A percentile compares a stretch with the other conserved stretches of the same genome.
Evolutionary conservation across 1,139 yeast species (phyloP).

Genomic region (Saccharomyces pastorianus): DNA sequence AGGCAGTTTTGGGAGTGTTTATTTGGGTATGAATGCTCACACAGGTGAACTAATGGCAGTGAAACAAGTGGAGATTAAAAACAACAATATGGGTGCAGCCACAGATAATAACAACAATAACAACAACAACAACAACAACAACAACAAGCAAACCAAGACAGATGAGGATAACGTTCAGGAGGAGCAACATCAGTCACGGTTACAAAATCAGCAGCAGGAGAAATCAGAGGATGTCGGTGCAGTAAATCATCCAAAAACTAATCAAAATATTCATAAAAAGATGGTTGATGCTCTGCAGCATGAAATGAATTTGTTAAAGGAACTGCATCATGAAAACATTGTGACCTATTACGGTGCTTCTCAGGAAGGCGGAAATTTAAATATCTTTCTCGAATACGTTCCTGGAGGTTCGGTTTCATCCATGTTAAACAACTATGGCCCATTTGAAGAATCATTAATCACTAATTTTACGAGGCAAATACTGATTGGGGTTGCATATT

Average conservation of each 20-base stretch:
- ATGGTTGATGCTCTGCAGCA: slow-evolving; percentile 81
- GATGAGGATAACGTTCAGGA: slow-evolving; percentile 4
- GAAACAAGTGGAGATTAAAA: slow-evolving; percentile 74
- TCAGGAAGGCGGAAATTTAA: slow-evolving; percentile 59
- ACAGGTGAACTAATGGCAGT: slow-evolving; percentile 97
- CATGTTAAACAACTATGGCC: slow-evolving; percentile 78
- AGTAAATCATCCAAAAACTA: slow-evolving; percentile 32
- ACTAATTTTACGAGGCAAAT: slow-evolving; percentile 80
- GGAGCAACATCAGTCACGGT: neutral
- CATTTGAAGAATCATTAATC: slow-evolving; percentile 83
- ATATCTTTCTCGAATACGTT: slow-evolving; percentile 86
- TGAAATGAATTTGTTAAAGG: slow-evolving; percentile 73
- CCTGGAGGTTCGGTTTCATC: slow-evolving; percentile 95
- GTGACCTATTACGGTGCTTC: slow-evolving; percentile 86
- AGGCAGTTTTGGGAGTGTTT: slow-evolving; percentile 92
- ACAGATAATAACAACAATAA: slow-evolving; percentile 13
- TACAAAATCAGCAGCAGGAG: neutral
- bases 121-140: slow-evolving; percentile 3
- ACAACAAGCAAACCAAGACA: slow-evolving; percentile 7
- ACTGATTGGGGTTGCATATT: slow-evolving; percentile 67
- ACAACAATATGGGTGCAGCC: slow-evolving; percentile 17
- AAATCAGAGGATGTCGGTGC: slow-evolving; percentile 13
- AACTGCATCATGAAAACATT: slow-evolving; percentile 81
- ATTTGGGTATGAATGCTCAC: slow-evolving; percentile 80
- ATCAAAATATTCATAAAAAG: slow-evolving; percentile 39